These are phyloP conservation scores for Penicillium sp. DNA, from an alignment of 2,329 filamentous ascomycete genomes.

Conservation along the genomic window DNA sequence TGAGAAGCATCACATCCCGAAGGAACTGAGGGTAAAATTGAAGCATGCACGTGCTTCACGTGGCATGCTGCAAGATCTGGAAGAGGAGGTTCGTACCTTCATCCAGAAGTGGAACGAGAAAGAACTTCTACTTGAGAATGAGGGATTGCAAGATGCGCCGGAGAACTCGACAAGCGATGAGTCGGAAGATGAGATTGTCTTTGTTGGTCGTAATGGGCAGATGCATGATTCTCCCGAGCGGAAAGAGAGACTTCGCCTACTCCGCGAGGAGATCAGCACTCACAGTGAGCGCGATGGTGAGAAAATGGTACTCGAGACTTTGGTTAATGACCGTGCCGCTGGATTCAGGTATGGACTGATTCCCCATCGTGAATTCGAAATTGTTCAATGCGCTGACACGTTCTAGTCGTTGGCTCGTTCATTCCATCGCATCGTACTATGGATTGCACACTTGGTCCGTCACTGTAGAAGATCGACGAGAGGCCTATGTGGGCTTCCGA, in stretches of 20 bases:
- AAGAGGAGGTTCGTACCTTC: constrained; percentile 78
- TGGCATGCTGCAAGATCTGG: constrained; percentile 76
- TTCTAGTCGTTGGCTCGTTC: constrained; percentile 80
- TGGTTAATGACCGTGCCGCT: constrained; percentile 71
- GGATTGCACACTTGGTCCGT: constrained; percentile 81
- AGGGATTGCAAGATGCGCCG: constrained; percentile 48
- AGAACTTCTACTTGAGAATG: constrained; percentile 49
- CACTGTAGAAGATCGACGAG: constrained; percentile 67
- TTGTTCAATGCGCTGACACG: constrained; percentile 16
- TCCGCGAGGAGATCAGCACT: constrained; percentile 30
- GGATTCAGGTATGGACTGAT: constrained; percentile 70
- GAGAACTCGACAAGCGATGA: constrained; percentile 43
- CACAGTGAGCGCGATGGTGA: constrained; percentile 53
- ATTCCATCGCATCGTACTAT: constrained; percentile 90
- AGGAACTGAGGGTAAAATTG: constrained; percentile 74
- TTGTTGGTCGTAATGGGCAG: constrained; percentile 69
- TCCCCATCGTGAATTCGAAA: constrained; percentile 3
- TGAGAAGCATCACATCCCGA: constrained; percentile 60
- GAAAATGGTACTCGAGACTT: constrained; percentile 76
- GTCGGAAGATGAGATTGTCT: constrained; percentile 86
- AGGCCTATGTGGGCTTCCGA: constrained; percentile 76
- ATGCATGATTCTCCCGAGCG: constrained; percentile 59
- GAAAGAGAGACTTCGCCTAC: constrained; percentile 54
- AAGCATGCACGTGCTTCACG: constrained; percentile 79
- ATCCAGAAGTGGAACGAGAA: constrained; percentile 60